Evolutionary conservation across 768 basidiomycete genomes (phyloP).

Genomic region (Paxillus involutus): DNA sequence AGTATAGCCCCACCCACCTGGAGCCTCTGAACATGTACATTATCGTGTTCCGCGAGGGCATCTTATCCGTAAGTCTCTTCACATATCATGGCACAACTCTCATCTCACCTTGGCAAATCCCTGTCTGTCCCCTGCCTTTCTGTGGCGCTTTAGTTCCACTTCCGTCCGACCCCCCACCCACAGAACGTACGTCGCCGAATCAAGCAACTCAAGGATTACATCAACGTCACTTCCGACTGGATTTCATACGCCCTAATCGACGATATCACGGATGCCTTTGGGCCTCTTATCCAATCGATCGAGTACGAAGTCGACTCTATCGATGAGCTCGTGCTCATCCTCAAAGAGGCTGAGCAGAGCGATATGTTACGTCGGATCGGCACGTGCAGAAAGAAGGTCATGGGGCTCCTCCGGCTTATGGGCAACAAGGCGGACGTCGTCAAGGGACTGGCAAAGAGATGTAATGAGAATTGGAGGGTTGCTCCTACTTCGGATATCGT

Average conservation of each 20-base stretch:
- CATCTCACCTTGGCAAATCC: background rate
- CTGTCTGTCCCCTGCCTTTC: background rate
- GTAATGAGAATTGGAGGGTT: conserved; percentile 98
- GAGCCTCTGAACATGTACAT: conserved; percentile 99
- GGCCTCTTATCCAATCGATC: conserved; percentile 96
- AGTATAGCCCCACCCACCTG: conserved; percentile 93
- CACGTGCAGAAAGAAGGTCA: conserved; percentile 98
- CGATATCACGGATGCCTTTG: conserved; percentile 99
- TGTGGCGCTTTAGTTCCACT: conserved; percentile 75
- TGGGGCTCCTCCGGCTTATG: conserved; percentile 95
- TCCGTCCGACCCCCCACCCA: conserved; percentile 94
- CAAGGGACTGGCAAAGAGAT: conserved; percentile 95
- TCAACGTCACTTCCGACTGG: conserved; percentile 98
- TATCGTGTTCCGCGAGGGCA: conserved; percentile 97
- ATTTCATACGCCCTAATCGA: conserved; percentile 99
- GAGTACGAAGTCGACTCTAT: conserved; percentile 99
- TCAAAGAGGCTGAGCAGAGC: conserved; percentile 74
- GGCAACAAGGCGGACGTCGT: conserved; percentile 99
- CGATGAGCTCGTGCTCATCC: conserved; percentile 94
- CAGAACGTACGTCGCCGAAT: conserved; percentile 98
- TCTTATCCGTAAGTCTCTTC: conserved; percentile 69
- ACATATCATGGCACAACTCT: background rate
- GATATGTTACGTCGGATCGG: conserved; percentile 98
- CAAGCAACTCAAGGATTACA: conserved; percentile 99
- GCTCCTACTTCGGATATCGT: conserved; percentile 98